A percentile compares a stretch with the other conserved stretches of the same genome.
These are phyloP conservation scores for Rhodotorula sphaerocarpa DNA, from an alignment of 768 basidiomycete genomes.

Conservation along the genomic window DNA sequence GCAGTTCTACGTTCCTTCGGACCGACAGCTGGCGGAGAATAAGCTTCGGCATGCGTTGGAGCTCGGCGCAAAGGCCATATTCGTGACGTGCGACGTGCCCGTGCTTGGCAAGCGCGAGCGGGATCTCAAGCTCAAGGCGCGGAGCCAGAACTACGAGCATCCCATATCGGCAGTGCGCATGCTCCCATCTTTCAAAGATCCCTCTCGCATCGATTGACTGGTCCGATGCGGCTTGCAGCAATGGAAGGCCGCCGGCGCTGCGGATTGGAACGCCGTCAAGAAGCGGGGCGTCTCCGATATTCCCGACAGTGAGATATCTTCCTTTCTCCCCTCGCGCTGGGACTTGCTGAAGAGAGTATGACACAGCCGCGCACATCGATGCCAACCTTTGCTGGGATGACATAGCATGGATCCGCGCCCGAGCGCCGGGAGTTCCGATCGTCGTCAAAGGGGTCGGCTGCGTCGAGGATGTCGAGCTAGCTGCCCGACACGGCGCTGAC, in stretches of 20 bases:
- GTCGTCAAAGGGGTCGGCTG: constrained; percentile 23
- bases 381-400: constrained; percentile 16
- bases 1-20: constrained; percentile 11
- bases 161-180: constrained; percentile 6
- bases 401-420: constrained; percentile 19
- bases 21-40: constrained; percentile 32
- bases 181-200: background rate
- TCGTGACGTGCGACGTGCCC: constrained; percentile 41
- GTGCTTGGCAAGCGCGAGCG: constrained; percentile 33
- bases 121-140: constrained; percentile 29
- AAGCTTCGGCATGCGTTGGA: constrained; percentile 40
- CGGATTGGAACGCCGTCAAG: background rate
- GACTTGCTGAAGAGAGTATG: background rate
- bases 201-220: no score
- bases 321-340: background rate
- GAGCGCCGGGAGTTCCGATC: constrained; percentile 5
- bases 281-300: constrained; percentile 10
- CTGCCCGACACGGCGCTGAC: constrained; percentile 14
- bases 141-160: constrained; percentile 12
- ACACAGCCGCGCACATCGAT: constrained; percentile 5
- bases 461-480: constrained; percentile 25
- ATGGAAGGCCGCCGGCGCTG: constrained; percentile 6
- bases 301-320: constrained; percentile 2
- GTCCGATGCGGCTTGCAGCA: background rate
- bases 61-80: constrained; percentile 38